These are phyloP conservation scores for Galerina sulciceps DNA, from an alignment of 768 basidiomycete species.

Conservation along the genomic window DNA sequence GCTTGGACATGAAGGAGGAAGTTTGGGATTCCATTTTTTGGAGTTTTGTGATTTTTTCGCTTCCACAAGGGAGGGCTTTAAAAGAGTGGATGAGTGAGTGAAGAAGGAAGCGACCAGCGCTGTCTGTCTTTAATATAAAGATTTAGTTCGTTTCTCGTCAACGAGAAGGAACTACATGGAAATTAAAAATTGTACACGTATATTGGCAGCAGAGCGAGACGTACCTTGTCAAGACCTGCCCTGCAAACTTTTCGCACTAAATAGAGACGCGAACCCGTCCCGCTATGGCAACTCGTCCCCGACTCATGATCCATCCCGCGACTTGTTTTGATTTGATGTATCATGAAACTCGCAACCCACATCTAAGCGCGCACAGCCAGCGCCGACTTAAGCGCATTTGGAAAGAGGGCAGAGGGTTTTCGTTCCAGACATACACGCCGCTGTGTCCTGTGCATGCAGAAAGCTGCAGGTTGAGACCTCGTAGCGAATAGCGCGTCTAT, in stretches of 20 bases:
- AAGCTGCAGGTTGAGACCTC: background rate
- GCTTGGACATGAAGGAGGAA: constrained; percentile 14
- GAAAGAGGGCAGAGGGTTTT: constrained; percentile 7
- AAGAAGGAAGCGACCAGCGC: constrained; percentile 21
- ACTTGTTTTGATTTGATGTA: constrained; percentile 3
- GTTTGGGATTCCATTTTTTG: constrained; percentile 16
- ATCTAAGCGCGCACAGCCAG: background rate
- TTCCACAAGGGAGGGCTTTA: constrained; percentile 1
- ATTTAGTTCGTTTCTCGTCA: constrained; percentile 10
- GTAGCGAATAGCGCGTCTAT: too few relatives aligned
- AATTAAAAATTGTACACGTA: constrained; percentile 17
- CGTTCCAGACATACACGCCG: background rate
- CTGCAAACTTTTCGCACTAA: constrained; percentile 9
- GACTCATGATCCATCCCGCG: background rate
- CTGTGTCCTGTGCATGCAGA: background rate
- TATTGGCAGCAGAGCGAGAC: background rate
- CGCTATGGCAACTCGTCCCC: constrained; percentile 5
- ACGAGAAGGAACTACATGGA: constrained; percentile 9
- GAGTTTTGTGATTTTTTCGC: constrained; percentile 7
- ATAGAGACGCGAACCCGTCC: background rate
- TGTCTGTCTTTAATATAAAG: constrained; percentile 13
- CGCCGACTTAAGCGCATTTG: constrained; percentile 1
- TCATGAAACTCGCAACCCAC: background rate
- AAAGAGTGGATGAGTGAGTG: constrained; percentile 20
- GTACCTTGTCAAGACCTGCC: constrained; percentile 18